These are phyloP conservation scores for Physaria fendleri DNA, from an alignment of 345 rosid genomes.

Conservation along the genomic window DNA sequence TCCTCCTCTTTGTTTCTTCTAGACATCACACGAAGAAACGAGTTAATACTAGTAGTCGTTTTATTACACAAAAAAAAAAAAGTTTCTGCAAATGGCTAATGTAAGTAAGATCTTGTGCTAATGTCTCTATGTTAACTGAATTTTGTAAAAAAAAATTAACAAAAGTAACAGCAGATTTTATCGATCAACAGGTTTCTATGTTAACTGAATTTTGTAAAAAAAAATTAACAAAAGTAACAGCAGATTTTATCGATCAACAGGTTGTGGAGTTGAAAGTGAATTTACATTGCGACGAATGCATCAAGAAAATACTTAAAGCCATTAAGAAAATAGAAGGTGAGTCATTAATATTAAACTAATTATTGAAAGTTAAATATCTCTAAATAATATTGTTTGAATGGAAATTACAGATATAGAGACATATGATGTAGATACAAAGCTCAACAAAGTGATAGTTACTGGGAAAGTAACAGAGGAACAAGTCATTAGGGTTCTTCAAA, in stretches of 20 bases:
- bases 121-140: no score
- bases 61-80: not conserved
- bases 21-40: not conserved
- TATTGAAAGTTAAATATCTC: no score
- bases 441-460: no score
- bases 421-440: no score
- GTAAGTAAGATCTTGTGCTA: constrained; percentile 6
- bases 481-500: no score
- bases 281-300: constrained; percentile 72
- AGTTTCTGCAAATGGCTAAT: constrained; percentile 13
- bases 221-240: not conserved
- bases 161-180: not conserved
- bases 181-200: constrained; percentile 32
- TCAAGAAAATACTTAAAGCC: constrained; percentile 76
- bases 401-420: no score
- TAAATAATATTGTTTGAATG: no score
- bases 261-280: constrained; percentile 77
- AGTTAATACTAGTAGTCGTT: no score
- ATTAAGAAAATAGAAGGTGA: constrained; percentile 66
- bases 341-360: no score
- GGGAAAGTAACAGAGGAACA: no score
- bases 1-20: constrained; percentile 3
- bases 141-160: no score
- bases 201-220: no score
- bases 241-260: constrained; percentile 20